Evolutionary conservation across 805 yeast species (phyloP), one percentile per base, ranked within the genome.

Genomic region (Wickerhamomyces subpelliculosus): DNA sequence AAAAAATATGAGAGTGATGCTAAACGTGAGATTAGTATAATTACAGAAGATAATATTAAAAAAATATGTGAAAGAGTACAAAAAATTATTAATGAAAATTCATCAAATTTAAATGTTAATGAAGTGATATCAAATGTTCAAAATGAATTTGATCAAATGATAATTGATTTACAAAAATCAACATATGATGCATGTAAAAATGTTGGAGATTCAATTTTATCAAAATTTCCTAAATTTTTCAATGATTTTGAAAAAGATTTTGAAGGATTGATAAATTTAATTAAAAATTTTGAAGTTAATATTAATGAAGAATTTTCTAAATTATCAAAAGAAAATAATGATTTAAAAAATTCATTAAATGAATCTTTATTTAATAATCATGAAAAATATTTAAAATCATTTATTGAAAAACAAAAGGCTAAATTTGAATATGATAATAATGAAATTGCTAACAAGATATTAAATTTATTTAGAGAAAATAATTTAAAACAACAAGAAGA

Each of bases 301-400:
- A 37, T 54, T 25, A 47, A 44, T 17, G 46, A 44, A 1, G 41
- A 51, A 20, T 48, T 48, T 21, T 42, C 56, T 0, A 41, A 36
- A n/a, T 33, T 54, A 4, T 49, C 57, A 1, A 44, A 41, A 32
- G 54, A 54, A 18, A 54, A 53, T 38, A 53, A 53, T 30, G 44
- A 49, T 9, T 41, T 54, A 20, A 50, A 46, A 25, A 30, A 36
- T 3, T 35, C 36, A 4, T 16, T 54, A 8, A 40, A 45, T 17
- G 59, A 52, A 11, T 36, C 40, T 4, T 26, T 53, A 24, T 54
- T 53, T 34, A 49, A 43, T 13, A 53, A 52, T 32, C 57, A 54
- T 25, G 39, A 43, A 7, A 37, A 39, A 3, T 41, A 50, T 17
- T 42, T 52, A 1, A 37, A 45, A 4, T 26, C 36, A 19, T 45